Base-by-base conservation (phyloP, 306 rosid species). In the Cicer pinnatifidum region DNA sequence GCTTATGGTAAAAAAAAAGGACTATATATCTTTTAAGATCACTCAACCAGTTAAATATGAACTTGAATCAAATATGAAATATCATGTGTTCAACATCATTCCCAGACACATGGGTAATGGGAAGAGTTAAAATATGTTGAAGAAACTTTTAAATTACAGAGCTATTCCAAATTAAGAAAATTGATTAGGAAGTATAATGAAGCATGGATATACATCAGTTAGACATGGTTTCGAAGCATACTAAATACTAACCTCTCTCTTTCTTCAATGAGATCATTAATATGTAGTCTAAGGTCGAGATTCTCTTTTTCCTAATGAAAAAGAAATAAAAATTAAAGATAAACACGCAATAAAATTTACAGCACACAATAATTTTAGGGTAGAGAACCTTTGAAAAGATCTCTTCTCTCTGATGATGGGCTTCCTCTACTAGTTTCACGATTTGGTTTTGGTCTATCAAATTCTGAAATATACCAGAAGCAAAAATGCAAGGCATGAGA, bases 381-480 rank as follows among this genome's bases (percentile, higher is more conserved):
- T 38, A 44, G 5, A 35, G 54, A 76, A 86, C 98, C 98, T 91
- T 88, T 57, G 85, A 87, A 2, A 51, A 77, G 76, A 85, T 82
- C 69, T 91, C 88, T 76, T 88, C 91, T 11, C 78, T 82, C 65
- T 86, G 91, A 59, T 78, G 86, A 65, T 86, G 88, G 76, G 94
- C 91, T 71, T 88, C 96, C 78, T 86, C 88, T 66, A 91, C 86
- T 47, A 89, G 75, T 77, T 88, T 83, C 77, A 85, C 84, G 73
- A 93, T 87, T 58, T 91, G 88, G 82, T 70, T 82, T 76, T 93
- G 85, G 69, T 93, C 98, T 76, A 88, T 73, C 83, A 91, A 84
- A 80, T 85, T 83, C 98, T 94, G 48, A 35, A 76, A 46, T 37
- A 82, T 44, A 44, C 60, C 80, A 78, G 48, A 75, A 67, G 71